Conservation (phyloP, 208 protist species). For the Leishmania turanica region DNA sequence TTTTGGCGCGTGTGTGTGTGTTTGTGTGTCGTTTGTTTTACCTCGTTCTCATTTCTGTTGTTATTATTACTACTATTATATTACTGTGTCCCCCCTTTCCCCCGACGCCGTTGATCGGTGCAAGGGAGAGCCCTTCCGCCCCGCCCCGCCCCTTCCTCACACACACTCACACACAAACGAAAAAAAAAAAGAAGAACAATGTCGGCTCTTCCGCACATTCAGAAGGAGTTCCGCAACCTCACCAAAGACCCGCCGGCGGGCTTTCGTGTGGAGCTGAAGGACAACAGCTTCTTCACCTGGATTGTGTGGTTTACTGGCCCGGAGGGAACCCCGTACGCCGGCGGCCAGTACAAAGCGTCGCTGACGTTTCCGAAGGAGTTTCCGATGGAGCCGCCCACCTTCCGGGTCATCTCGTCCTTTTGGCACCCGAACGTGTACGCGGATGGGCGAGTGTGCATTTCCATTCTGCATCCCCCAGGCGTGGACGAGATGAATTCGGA, state of each 20-base stretch:
- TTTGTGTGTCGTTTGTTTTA: background rate
- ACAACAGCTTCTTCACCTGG: conserved; percentile 93
- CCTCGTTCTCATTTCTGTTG: background rate
- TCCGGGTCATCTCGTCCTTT: conserved; percentile 95
- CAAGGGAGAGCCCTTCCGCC: background rate
- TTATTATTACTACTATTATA: background rate
- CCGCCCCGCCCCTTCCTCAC: background rate
- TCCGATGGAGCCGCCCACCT: conserved; percentile 95
- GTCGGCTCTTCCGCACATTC: conserved; percentile 85
- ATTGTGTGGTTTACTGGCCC: conserved; percentile 90
- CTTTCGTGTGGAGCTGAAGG: conserved; percentile 87
- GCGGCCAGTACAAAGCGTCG: conserved; percentile 91
- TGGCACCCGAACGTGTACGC: conserved; percentile 98
- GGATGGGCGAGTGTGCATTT: conserved; percentile 98
- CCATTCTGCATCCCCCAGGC: conserved; percentile 97
- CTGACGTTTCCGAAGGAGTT: conserved; percentile 96
- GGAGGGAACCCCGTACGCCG: conserved; percentile 84
- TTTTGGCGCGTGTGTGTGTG: background rate
- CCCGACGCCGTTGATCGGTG: background rate
- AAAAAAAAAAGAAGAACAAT: conserved; percentile 20
- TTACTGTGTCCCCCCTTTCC: background rate
- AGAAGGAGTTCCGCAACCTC: conserved; percentile 92
- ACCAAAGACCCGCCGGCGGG: conserved; percentile 89
- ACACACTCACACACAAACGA: background rate
- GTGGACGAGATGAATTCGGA: conserved; percentile 94